Base-by-base conservation (phyloP, 2,329 filamentous ascomycete genomes). In the Anthostomella pinea region DNA sequence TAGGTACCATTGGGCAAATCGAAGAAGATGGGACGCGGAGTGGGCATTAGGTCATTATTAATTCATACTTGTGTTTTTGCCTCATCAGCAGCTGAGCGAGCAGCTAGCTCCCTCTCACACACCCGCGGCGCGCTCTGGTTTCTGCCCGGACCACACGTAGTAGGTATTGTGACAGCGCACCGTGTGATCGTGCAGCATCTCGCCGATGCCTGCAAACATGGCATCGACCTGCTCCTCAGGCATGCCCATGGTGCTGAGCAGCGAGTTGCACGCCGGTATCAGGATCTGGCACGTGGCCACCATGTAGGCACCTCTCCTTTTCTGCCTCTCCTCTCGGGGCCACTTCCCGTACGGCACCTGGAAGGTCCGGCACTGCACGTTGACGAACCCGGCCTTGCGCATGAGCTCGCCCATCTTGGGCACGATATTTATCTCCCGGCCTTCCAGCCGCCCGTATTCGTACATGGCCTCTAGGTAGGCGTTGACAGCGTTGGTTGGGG, bases 261-360 rank as follows among this genome's bases (percentile, higher is more conserved):
- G 18, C 22, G 21, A 37, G 20, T 37, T 29, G 39, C 39, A 43
- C 6, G 45, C 30, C 4, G 45, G 45, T 13, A 51, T 18, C 7
- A 46, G n/a, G 2, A 43, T 33, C 25, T 51, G 40, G 37, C 37
- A 38, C n/a, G 41, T 45, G 33, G 46, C 34, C 14, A 19, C 39
- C 22, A 51, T 25, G 30, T 63, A 65, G n/a, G 58, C 46, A 9
- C 58, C 72, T 37, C 73, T 63, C 33, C 62, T 62, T 45, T 69
- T 72, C 26, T 72, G 59, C 10, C 60, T 65, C 14, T 61, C 54
- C 32, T 76, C 67, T 31, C 57, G 64, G 0, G 71, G 61, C 73
- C 73, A 77, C 0, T 58, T 54, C 11, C 68, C 70, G 6, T 70
- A 62, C 0, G 73, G 72, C 8, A 75, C 57, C 48, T 72, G 68